Conservation (phyloP, 345 rosid species). For the Arabidopsis arenosa region DNA sequence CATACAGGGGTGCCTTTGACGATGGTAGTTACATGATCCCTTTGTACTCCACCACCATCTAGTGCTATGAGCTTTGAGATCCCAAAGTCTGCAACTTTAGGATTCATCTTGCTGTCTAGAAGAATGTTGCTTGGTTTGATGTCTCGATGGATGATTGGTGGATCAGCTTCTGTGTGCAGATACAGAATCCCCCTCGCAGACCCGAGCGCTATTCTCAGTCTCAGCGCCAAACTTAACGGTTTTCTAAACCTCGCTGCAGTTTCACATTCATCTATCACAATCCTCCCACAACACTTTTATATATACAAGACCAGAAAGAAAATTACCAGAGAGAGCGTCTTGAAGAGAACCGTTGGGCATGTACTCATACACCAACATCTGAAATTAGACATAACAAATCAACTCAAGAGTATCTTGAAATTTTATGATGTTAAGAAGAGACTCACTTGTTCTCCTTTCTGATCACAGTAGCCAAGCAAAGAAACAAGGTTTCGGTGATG, state of each 20-base stretch:
- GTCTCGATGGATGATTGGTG: slow-evolving; percentile 60
- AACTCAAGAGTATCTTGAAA: not conserved
- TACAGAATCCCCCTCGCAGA: slow-evolving; percentile 59
- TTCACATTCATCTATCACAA: not conserved
- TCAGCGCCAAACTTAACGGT: slow-evolving; percentile 40
- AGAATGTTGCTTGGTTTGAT: slow-evolving; percentile 62
- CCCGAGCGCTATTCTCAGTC: slow-evolving; percentile 53
- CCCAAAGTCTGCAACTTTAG: slow-evolving; percentile 67
- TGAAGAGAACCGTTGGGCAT: slow-evolving; percentile 63
- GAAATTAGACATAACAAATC: slow-evolving; percentile 12
- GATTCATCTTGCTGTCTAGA: slow-evolving; percentile 50
- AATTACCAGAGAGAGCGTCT: slow-evolving; percentile 52
- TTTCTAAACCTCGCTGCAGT: slow-evolving; percentile 45
- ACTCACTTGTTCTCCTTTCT: slow-evolving; percentile 55
- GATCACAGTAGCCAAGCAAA: slow-evolving; percentile 59
- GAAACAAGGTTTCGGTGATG: slow-evolving; percentile 71
- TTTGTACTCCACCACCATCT: slow-evolving; percentile 44
- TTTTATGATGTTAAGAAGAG: not conserved
- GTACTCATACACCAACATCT: slow-evolving; percentile 64
- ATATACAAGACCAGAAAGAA: not conserved
- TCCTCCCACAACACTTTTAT: not conserved
- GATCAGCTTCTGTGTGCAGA: slow-evolving; percentile 64
- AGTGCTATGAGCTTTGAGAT: slow-evolving; percentile 57
- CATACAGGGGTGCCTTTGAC: slow-evolving; percentile 61
- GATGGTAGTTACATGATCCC: slow-evolving; percentile 52